Percentiles rank a stretch among this genome's conserved stretches.
phyloP scores from a whole-genome alignment of 2,329 filamentous ascomycete species.

The Annulohypoxylon truncatum region DNA sequence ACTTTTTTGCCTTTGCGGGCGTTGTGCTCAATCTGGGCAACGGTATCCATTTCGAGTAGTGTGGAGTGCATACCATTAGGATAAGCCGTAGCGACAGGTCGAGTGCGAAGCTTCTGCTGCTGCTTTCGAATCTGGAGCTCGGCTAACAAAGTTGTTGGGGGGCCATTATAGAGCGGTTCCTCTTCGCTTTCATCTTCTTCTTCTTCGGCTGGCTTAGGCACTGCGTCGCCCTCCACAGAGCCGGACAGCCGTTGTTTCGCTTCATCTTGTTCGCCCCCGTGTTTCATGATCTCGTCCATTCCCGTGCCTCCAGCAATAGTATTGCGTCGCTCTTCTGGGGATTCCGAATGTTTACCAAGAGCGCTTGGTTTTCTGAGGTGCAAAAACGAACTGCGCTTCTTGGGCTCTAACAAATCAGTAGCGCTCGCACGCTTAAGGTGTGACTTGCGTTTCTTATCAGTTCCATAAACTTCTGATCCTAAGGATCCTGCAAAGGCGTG shows the following conservation, averaged over 20 bases:
- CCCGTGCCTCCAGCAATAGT: constrained; percentile 28
- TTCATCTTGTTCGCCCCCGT: constrained; percentile 41
- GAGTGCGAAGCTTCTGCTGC: constrained; percentile 83
- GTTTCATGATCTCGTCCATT: constrained; percentile 5
- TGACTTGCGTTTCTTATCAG: constrained; percentile 63
- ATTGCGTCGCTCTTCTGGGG: constrained; percentile 42
- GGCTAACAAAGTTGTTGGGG: constrained; percentile 89
- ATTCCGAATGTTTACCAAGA: constrained; percentile 46
- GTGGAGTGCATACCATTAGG: constrained; percentile 91
- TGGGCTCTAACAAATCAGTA: constrained; percentile 48
- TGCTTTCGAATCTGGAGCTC: constrained; percentile 92
- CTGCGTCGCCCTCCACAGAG: constrained; percentile 48
- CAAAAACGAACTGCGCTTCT: constrained; percentile 63
- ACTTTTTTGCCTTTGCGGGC: constrained; percentile 80
- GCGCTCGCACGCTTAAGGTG: constrained; percentile 46
- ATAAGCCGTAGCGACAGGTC: constrained; percentile 69
- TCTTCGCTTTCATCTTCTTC: constrained; percentile 61
- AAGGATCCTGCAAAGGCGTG: constrained; percentile 84
- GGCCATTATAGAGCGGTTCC: constrained; percentile 69
- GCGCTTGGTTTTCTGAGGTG: constrained; percentile 58
- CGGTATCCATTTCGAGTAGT: constrained; percentile 87
- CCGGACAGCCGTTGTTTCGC: constrained; percentile 44
- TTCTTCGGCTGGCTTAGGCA: constrained; percentile 57
- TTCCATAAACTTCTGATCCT: constrained; percentile 79
- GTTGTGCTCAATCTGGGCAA: constrained; percentile 84